Percentiles rank a stretch among this genome's conserved stretches.
Conservation (phyloP, 345 rosid genomes). For the Brassica napus region Da-Ae NC_063447.1:54641001-54641500, state of each 20-base stretch:
- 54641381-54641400: neutral
- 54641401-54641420: neutral
- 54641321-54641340: slow-evolving; percentile 85
- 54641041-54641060: neutral
- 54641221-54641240: too few relatives aligned
- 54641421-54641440: neutral
- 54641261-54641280: slow-evolving; percentile 49
- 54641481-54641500: slow-evolving; percentile 74
- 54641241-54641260: neutral
- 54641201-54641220: too few relatives aligned
- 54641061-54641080: neutral
- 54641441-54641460: slow-evolving; percentile 73
- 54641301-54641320: slow-evolving; percentile 85
- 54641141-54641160: too few relatives aligned
- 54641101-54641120: neutral
- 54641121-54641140: too few relatives aligned
- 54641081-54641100: neutral
- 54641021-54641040: neutral
- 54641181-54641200: too few relatives aligned
- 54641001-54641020: slow-evolving; percentile 56
- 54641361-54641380: slow-evolving; percentile 60
- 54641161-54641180: too few relatives aligned
- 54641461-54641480: slow-evolving; percentile 65
- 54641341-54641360: slow-evolving; percentile 86
- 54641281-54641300: slow-evolving; percentile 91